Conservation (phyloP, 2,329 filamentous ascomycete genomes). For the Macrophomina pseudophaseolina region DNA sequence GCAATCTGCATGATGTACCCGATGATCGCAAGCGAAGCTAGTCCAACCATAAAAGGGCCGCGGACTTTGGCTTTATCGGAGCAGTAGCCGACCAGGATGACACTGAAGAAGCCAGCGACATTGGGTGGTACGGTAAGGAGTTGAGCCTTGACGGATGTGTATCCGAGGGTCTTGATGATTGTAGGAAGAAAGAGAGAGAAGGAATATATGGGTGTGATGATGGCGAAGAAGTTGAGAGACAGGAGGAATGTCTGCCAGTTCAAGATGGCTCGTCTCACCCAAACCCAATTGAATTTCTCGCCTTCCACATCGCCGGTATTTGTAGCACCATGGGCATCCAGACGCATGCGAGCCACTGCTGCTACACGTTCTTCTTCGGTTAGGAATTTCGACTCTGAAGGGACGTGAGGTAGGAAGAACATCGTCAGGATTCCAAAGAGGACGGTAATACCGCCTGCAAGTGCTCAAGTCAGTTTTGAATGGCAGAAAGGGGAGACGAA, state of each 20-base stretch:
- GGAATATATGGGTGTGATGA: slow-evolving; percentile 54
- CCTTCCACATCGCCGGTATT: slow-evolving; percentile 38
- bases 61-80: slow-evolving; percentile 50
- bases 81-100: slow-evolving; percentile 46
- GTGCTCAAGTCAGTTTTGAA: neutral
- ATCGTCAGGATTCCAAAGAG: slow-evolving; percentile 52
- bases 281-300: slow-evolving; percentile 49
- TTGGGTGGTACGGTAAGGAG: slow-evolving; percentile 46
- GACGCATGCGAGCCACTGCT: slow-evolving; percentile 36
- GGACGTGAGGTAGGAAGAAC: slow-evolving; percentile 59
- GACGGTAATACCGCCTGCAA: slow-evolving; percentile 34
- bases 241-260: slow-evolving; percentile 48
- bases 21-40: slow-evolving; percentile 52
- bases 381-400: slow-evolving; percentile 41
- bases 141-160: slow-evolving; percentile 42
- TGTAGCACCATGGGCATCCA: slow-evolving; percentile 37
- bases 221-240: slow-evolving; percentile 41
- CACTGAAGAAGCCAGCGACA: slow-evolving; percentile 49
- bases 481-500: too few species aligned
- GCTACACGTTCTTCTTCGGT: slow-evolving; percentile 36
- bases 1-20: slow-evolving; percentile 61
- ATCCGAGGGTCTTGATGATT: slow-evolving; percentile 46
- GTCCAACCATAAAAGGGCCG: slow-evolving; percentile 57
- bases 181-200: slow-evolving; percentile 48
- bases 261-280: slow-evolving; percentile 42